These are phyloP conservation scores for Xylaria venustula DNA, from an alignment of 495 filamentous ascomycete genomes.

Conservation along the genomic window DNA sequence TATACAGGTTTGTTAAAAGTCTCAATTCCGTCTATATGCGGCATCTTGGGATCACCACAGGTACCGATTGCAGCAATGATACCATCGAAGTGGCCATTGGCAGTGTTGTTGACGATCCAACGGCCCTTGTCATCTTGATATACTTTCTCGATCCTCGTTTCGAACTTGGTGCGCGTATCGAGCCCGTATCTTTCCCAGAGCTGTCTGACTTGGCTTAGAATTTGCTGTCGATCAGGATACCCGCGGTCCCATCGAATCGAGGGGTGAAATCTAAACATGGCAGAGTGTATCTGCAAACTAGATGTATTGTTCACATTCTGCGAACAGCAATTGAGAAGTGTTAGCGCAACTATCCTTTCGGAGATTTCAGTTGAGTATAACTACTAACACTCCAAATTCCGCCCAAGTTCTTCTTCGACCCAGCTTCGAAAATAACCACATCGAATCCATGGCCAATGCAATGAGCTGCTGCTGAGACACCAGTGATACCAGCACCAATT, in stretches of 20 bases:
- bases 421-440: constrained; percentile 73
- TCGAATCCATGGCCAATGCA: constrained; percentile 88
- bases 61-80: constrained; percentile 75
- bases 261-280: constrained; percentile 89
- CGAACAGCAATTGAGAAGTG: not conserved
- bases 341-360: not conserved
- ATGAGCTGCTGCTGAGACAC: constrained; percentile 78
- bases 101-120: constrained; percentile 76
- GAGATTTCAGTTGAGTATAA: not conserved
- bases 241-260: constrained; percentile 69
- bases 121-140: constrained; percentile 65
- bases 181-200: constrained; percentile 78
- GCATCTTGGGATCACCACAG: constrained; percentile 74
- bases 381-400: constrained; percentile 79
- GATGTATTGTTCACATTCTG: constrained; percentile 82
- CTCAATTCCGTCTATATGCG: constrained; percentile 62
- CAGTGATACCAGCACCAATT: constrained; percentile 80
- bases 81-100: constrained; percentile 72
- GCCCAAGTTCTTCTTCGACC: constrained; percentile 60
- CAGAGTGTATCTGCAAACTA: constrained; percentile 75
- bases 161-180: constrained; percentile 67
- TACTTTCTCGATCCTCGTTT: constrained; percentile 64
- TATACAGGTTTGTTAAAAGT: constrained; percentile 66
- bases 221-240: constrained; percentile 73
- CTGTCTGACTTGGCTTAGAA: constrained; percentile 65